These are phyloP conservation scores for Nidula niveotomentosa DNA, from an alignment of 1,284 basidiomycete species.

Conservation along the genomic window DNA sequence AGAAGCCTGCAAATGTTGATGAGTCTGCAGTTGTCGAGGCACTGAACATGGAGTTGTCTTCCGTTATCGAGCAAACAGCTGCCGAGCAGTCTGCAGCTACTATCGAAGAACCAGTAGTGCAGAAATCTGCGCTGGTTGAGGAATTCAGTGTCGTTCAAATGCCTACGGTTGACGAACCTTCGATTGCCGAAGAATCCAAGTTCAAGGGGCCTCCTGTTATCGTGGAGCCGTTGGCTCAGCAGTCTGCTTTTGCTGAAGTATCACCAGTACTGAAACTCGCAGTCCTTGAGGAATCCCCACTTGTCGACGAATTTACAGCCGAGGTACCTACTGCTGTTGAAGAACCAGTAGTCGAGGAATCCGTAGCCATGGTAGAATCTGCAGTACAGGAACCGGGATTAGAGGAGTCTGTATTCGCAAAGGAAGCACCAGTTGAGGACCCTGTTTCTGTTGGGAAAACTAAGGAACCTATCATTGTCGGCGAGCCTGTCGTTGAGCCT, in stretches of 20 bases:
- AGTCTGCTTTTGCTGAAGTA: background rate
- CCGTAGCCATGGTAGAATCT: background rate
- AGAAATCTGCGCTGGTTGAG: background rate
- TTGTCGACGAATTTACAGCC: background rate
- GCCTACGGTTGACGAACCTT: background rate
- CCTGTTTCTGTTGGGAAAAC: background rate
- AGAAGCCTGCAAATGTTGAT: background rate
- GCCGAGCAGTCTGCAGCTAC: background rate
- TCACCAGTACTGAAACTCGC: background rate
- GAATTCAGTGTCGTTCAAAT: background rate
- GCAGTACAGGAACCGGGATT: background rate
- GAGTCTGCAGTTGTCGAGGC: slow-evolving; percentile 4
- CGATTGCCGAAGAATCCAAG: background rate
- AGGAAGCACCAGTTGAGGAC: background rate
- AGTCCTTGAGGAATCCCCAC: background rate
- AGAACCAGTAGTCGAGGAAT: slow-evolving; percentile 4
- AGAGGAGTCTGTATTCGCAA: background rate
- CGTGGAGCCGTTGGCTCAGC: background rate
- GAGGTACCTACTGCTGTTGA: slow-evolving; percentile 2
- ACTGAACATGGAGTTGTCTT: background rate
- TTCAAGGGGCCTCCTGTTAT: background rate
- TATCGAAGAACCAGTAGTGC: background rate
- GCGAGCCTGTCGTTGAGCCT: too few relatives aligned
- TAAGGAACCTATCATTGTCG: too few relatives aligned
- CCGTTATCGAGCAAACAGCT: background rate